Evolutionary conservation across 208 protist genomes (phyloP).

Genomic region (Kentomonas sorsogonicus): DNA sequence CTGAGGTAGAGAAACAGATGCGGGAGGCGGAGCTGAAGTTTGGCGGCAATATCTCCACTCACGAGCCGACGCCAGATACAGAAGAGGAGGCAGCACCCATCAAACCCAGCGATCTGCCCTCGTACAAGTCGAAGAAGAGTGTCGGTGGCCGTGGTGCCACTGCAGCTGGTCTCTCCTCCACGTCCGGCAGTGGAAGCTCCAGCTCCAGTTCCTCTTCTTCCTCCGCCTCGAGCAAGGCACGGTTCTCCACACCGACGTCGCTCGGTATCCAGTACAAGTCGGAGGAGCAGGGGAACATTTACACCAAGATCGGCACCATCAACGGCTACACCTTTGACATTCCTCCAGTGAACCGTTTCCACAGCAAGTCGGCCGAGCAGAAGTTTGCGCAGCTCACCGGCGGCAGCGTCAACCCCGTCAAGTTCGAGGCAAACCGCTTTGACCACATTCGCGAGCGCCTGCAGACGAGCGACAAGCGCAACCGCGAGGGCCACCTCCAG

Average conservation of each 20-base stretch:
- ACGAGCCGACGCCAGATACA: no score
- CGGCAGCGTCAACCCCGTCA: slow-evolving; percentile 60
- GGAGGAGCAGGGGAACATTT: slow-evolving; percentile 67
- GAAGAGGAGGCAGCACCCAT: no score
- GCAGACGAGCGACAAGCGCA: slow-evolving; percentile 59
- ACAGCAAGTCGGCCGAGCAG: slow-evolving; percentile 65
- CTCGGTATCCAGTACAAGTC: slow-evolving; percentile 69
- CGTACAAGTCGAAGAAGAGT: no score
- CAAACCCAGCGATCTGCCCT: no score
- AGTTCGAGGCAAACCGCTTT: slow-evolving; percentile 71
- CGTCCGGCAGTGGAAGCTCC: no score
- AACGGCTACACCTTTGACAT: slow-evolving; percentile 78
- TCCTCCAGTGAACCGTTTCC: slow-evolving; percentile 70
- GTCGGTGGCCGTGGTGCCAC: no score
- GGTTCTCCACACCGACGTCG: slow-evolving; percentile 49
- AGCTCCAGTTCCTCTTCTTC: no score
- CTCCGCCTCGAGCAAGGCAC: no score
- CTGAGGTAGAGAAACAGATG: no score
- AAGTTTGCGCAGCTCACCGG: slow-evolving; percentile 75
- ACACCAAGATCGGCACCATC: slow-evolving; percentile 63
- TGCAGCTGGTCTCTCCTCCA: no score
- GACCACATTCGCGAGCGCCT: slow-evolving; percentile 73
- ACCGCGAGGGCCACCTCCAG: slow-evolving; percentile 66
- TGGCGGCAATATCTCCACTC: no score
- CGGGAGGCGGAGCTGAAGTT: no score